Evolutionary conservation across 2,329 filamentous ascomycete genomes (phyloP).

Genomic region (Pestalotiopsis sp.): DNA sequence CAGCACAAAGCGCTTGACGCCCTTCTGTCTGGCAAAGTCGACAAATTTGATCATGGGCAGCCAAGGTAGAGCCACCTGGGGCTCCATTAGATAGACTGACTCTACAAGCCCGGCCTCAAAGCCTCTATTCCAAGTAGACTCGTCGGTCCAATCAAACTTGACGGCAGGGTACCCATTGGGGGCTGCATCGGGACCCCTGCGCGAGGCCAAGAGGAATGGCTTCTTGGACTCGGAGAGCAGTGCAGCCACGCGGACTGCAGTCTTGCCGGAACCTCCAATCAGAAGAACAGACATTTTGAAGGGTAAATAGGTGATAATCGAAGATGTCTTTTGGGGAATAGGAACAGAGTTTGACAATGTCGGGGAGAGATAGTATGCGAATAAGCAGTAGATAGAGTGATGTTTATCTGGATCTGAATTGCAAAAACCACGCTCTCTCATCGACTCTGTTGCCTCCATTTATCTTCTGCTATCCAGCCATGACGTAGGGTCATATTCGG

Average conservation of each 20-base stretch:
- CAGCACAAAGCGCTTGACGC: conserved; percentile 23
- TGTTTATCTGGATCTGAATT: neutral
- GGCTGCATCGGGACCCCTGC: conserved; percentile 16
- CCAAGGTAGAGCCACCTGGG: conserved; percentile 19
- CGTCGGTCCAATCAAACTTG: conserved; percentile 20
- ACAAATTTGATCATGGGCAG: conserved; percentile 24
- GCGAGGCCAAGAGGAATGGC: conserved; percentile 22
- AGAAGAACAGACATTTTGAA: conserved; percentile 23
- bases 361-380: neutral
- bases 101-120: conserved; percentile 18
- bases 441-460: neutral
- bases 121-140: conserved; percentile 20
- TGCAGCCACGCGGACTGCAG: conserved; percentile 22
- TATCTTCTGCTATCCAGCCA: neutral
- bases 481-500: conserved; percentile 1
- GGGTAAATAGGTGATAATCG: neutral
- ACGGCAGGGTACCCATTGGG: conserved; percentile 14
- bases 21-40: conserved; percentile 20
- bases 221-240: conserved; percentile 18
- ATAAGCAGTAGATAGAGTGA: neutral
- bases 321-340: neutral
- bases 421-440: neutral
- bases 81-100: conserved; percentile 24
- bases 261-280: conserved; percentile 24
- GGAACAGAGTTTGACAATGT: neutral